These are phyloP conservation scores for Podospora sp. DNA, from an alignment of 495 filamentous ascomycete species.

Conservation along the genomic window DNA sequence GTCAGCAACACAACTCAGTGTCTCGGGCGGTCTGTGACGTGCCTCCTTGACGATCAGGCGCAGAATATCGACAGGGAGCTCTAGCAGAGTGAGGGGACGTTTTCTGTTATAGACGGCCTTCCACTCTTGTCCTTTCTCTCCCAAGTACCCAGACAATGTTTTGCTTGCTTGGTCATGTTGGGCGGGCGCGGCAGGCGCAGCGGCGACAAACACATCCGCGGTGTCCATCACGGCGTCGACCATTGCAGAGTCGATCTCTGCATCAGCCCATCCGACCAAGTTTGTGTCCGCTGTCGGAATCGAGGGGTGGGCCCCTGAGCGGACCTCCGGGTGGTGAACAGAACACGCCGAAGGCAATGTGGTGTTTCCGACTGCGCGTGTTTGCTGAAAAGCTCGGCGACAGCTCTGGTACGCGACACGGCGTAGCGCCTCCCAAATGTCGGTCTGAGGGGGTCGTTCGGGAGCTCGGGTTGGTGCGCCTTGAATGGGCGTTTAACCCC, in stretches of 20 bases:
- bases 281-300: slow-evolving; percentile 12
- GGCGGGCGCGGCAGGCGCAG: neutral
- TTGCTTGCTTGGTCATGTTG: slow-evolving; percentile 13
- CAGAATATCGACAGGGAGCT: slow-evolving; percentile 85
- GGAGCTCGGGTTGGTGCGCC: neutral
- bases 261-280: slow-evolving; percentile 14
- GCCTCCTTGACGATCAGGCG: slow-evolving; percentile 90
- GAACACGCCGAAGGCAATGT: neutral
- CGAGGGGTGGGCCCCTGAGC: neutral
- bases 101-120: slow-evolving; percentile 39
- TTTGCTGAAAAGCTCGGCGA: neutral
- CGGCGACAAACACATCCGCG: slow-evolving; percentile 12
- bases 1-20: slow-evolving; percentile 1
- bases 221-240: slow-evolving; percentile 11
- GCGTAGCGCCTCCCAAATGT: neutral
- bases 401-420: neutral
- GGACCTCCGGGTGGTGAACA: neutral
- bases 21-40: slow-evolving; percentile 26
- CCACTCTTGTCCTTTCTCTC: slow-evolving; percentile 48
- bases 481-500: neutral
- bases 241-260: neutral
- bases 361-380: neutral
- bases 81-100: slow-evolving; percentile 59
- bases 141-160: slow-evolving; percentile 36
- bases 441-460: neutral